Evolutionary conservation across 225 moss, liverwort and hornwort species (phyloP).

Genomic region (Takakia lepidozioides): DNA sequence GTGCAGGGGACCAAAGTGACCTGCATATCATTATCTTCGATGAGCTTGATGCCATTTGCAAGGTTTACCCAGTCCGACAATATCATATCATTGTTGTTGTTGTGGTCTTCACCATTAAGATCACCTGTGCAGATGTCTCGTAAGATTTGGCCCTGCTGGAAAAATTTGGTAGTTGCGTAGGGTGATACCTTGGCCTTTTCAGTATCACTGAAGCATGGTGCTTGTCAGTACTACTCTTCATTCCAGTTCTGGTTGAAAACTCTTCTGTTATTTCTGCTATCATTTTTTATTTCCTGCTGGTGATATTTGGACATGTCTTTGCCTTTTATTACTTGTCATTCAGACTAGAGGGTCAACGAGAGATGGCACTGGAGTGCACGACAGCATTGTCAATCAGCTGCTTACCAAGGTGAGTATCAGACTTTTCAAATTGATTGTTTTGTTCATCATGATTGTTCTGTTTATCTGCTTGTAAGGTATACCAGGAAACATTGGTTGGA

Average conservation of each 20-base stretch:
- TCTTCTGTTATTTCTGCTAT: too few species aligned
- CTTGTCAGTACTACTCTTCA: too few species aligned
- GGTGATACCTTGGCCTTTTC: too few species aligned
- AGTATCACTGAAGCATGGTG: too few species aligned
- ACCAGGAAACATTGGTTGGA: neutral
- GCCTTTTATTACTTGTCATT: constrained; percentile 9
- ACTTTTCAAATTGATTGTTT: too few species aligned
- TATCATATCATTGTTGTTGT: too few species aligned
- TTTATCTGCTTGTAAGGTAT: constrained; percentile 4
- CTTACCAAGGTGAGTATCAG: constrained; percentile 97
- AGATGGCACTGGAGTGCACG: constrained; percentile 97
- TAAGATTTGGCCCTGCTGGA: too few species aligned
- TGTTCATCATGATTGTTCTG: too few species aligned
- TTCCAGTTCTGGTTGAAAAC: too few species aligned
- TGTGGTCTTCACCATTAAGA: neutral
- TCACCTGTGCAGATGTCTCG: neutral
- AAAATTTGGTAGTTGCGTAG: too few species aligned
- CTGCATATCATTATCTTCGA: constrained; percentile 97
- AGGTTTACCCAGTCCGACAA: constrained; percentile 41
- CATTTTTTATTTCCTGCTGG: too few species aligned
- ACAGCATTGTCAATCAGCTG: constrained; percentile 98
- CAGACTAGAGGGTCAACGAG: constrained; percentile 86
- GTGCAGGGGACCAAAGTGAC: constrained; percentile 88
- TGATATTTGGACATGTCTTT: too few species aligned
- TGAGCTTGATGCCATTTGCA: constrained; percentile 96